phyloP scores from a whole-genome alignment of 305 asterid species.

The Solanum hybrid region DNA sequence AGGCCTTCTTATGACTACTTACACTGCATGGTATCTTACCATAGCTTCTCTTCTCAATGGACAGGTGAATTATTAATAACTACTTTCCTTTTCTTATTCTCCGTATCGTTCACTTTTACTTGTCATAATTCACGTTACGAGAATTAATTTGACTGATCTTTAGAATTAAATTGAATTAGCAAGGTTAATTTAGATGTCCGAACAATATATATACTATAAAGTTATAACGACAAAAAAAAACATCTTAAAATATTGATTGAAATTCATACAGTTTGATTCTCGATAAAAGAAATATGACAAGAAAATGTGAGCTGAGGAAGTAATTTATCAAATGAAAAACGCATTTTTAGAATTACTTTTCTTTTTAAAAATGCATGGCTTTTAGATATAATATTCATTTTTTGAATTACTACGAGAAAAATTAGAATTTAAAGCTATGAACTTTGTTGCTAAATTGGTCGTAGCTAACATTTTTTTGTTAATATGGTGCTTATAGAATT shows the following conservation, averaged over 20 bases:
- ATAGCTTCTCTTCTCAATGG: constrained; percentile 73
- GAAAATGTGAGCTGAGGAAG: not conserved
- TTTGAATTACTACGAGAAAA: not conserved
- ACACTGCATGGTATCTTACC: constrained; percentile 82
- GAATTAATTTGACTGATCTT: not conserved
- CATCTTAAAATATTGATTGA: not conserved
- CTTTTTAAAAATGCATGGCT: not conserved
- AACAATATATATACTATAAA: not conserved
- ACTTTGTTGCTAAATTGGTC: not conserved
- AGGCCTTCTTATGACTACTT: constrained; percentile 80
- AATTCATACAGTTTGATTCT: not conserved
- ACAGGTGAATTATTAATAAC: constrained; percentile 31
- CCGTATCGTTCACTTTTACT: not conserved
- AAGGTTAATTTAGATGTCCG: not conserved
- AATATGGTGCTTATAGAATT: not conserved
- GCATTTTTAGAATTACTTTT: not conserved
- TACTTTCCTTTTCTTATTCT: not conserved
- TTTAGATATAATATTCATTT: not conserved
- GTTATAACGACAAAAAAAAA: not conserved
- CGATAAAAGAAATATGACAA: not conserved
- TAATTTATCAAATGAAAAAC: not conserved
- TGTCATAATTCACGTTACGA: not conserved
- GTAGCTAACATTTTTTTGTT: not conserved
- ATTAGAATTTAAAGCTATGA: not conserved
- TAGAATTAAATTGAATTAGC: not conserved